phyloP scores from a whole-genome alignment of 2,329 filamentous ascomycete genomes.

The Grosmannia huntii region DNA sequence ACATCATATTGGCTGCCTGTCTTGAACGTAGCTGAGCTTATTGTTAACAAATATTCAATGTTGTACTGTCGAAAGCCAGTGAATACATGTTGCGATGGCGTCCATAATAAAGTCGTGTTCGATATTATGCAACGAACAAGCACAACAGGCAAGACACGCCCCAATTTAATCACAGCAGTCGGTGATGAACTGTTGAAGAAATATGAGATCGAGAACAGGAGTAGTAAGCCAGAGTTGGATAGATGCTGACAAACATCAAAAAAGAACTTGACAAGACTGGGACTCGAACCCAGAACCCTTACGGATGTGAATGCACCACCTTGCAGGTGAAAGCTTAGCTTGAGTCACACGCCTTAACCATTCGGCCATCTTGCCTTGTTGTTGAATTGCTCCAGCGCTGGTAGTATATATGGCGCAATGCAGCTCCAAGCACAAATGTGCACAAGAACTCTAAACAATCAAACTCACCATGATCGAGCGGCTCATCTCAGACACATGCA shows the following conservation, averaged over 20 bases:
- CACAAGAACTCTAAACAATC: too few species aligned
- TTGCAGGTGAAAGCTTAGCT: neutral
- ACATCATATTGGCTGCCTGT: too few species aligned
- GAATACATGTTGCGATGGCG: too few species aligned
- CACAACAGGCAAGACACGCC: too few species aligned
- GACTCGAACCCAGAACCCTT: conserved; percentile 1
- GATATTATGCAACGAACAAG: too few species aligned
- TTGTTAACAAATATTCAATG: neutral
- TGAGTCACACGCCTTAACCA: conserved; percentile 1
- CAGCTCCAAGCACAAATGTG: neutral
- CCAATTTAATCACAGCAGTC: too few species aligned
- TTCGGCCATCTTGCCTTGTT: neutral
- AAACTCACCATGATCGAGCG: too few species aligned
- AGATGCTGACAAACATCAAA: too few species aligned
- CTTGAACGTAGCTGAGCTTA: too few species aligned
- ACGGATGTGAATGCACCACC: neutral
- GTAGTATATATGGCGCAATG: neutral
- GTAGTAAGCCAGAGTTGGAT: neutral
- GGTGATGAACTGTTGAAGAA: too few species aligned
- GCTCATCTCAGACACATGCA: neutral
- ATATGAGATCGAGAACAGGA: too few species aligned
- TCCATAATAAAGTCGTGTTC: too few species aligned
- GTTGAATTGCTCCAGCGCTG: neutral
- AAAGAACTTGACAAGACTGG: neutral
- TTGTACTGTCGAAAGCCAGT: neutral